Base-by-base conservation (phyloP, 1,139 yeast genomes). In the Yarrowia galli region DNA sequence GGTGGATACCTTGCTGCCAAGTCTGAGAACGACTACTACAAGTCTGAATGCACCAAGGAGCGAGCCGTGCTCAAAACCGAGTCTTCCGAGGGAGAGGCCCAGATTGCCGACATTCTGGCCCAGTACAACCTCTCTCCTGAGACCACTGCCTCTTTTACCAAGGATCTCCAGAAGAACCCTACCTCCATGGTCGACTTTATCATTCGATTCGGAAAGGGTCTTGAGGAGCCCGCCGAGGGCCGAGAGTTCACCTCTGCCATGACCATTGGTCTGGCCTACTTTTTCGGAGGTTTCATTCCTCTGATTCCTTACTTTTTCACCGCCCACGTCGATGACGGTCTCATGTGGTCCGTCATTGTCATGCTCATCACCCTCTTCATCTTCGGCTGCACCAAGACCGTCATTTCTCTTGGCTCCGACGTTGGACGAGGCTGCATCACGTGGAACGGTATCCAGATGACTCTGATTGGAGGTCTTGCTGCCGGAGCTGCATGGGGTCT, bases 401-500 rank as follows among this genome's bases (percentile, higher is more conserved):
- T 89, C 54, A 85, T 92, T 67, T 89, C 98, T 12, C 86, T 93
- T 81, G 96, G 97, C 68, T 87, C 86, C 48, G 93, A 88, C 71
- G 87, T 92, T 74, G 84, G 91, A 18, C 78, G 78, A 12, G 75
- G 76, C 70, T 87, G 86, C 74, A 90, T 91, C 74, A 80, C 89
- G 7, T 79, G 81, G 63, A 97, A 92, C 77, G 98, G 98, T 67
- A 68, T 89, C 53, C 97, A 92, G 79, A 95, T 95, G 98, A 88
- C 92, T 68, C 80, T 89, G 23, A 93, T 92, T 67, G 99, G 99
- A 54, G 96, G 98, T 20, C 80, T 90, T 42, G 99, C 99, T 32
- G 99, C 99, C 6, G 97, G 97, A 9, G 91, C 97, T 32, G 98
- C 99, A 23, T 95, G 97, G 97, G 87, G 87, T 60, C 85, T 93